phyloP scores from a whole-genome alignment of 2,329 filamentous ascomycete species.

The Aureobasidium zeae region DNA sequence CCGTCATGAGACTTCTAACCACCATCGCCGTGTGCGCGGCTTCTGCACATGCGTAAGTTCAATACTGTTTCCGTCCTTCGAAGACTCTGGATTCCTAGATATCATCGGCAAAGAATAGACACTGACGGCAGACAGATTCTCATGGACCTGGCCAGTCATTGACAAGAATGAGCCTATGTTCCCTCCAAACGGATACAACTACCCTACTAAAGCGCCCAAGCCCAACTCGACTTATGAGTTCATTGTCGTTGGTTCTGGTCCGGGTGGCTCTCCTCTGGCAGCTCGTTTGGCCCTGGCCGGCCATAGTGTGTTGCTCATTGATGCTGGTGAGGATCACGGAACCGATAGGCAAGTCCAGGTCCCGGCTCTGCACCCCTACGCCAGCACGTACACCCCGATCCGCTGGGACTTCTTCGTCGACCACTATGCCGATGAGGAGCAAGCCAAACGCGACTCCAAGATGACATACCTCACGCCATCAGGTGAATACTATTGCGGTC shows the following conservation, averaged over 20 bases:
- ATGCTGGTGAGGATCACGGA: conserved; percentile 51
- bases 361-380: conserved; percentile 45
- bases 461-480: conserved; percentile 46
- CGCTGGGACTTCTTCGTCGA: conserved; percentile 57
- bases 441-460: conserved; percentile 50
- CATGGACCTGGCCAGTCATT: conserved; percentile 4
- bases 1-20: conserved; percentile 1
- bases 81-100: too few relatives aligned
- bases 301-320: conserved; percentile 51
- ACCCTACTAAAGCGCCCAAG: not conserved
- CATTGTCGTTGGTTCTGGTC: conserved; percentile 52
- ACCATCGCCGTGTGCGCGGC: conserved; percentile 2
- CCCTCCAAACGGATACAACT: conserved; percentile 7
- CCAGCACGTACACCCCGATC: conserved; percentile 47
- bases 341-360: conserved; percentile 43
- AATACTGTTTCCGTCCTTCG: too few relatives aligned
- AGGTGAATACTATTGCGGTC: conserved; percentile 45
- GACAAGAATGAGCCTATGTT: not conserved
- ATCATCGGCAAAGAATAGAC: too few relatives aligned
- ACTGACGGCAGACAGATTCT: not conserved
- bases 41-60: conserved; percentile 5
- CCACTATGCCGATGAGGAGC: conserved; percentile 47
- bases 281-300: conserved; percentile 52
- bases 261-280: conserved; percentile 51
- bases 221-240: conserved; percentile 44